Evolutionary conservation across 2,329 filamentous ascomycete genomes (phyloP).

Genomic region (Aspergillus fumigatus): DNA sequence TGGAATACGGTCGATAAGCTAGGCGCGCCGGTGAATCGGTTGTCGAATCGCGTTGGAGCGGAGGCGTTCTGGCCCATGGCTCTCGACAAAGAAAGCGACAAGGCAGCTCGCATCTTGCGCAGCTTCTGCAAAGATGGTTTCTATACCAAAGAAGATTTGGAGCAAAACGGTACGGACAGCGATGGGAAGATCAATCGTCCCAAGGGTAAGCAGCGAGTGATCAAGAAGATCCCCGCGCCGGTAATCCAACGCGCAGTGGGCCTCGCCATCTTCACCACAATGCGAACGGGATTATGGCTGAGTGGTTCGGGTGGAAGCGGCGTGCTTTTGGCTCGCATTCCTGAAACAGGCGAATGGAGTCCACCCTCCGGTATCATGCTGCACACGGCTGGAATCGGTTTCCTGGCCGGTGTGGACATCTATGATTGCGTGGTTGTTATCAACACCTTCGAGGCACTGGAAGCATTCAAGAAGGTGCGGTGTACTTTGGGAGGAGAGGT

Average conservation of each 20-base stretch:
- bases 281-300: constrained; percentile 89
- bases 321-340: constrained; percentile 73
- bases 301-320: constrained; percentile 88
- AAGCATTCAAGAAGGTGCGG: constrained; percentile 74
- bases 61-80: constrained; percentile 84
- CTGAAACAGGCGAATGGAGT: constrained; percentile 81
- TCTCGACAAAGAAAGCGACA: constrained; percentile 84
- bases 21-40: constrained; percentile 70
- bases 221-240: constrained; percentile 80
- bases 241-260: constrained; percentile 88
- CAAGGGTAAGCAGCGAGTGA: constrained; percentile 57
- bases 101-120: constrained; percentile 81
- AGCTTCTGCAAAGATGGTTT: constrained; percentile 84
- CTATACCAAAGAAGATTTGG: constrained; percentile 55
- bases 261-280: constrained; percentile 89
- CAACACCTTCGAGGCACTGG: constrained; percentile 77
- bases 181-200: constrained; percentile 49
- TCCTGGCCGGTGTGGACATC: constrained; percentile 86
- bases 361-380: constrained; percentile 86
- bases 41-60: constrained; percentile 75
- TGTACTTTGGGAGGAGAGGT: constrained; percentile 80
- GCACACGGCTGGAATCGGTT: constrained; percentile 83
- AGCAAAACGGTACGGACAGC: constrained; percentile 33
- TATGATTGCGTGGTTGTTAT: constrained; percentile 95
- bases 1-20: constrained; percentile 65